Conservation (phyloP, 1,284 basidiomycete genomes). For the Hymenochaete sp. region DNA sequence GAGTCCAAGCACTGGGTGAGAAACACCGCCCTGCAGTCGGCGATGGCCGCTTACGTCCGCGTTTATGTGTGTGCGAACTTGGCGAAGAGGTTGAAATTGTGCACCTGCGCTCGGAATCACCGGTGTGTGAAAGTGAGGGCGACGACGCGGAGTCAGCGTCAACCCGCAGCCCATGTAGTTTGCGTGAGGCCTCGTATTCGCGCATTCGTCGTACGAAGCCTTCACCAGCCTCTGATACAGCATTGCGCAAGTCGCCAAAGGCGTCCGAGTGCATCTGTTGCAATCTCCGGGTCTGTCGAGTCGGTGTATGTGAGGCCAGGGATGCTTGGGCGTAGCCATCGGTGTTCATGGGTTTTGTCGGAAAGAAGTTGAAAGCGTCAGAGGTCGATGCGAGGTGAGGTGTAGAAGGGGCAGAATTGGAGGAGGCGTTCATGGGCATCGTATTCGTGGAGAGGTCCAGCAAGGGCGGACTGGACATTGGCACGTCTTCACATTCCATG, state of each 20-base stretch:
- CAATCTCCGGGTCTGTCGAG: too few species aligned
- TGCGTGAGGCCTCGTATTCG: constrained; percentile 50
- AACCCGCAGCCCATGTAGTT: constrained; percentile 17
- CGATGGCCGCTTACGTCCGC: constrained; percentile 16
- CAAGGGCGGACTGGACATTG: constrained; percentile 10
- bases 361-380: constrained; percentile 50
- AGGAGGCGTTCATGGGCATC: constrained; percentile 6
- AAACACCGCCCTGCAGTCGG: too few species aligned
- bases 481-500: constrained; percentile 14
- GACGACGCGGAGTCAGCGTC: not conserved
- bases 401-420: constrained; percentile 21
- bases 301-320: too few species aligned
- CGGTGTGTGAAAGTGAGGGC: not conserved
- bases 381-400: constrained; percentile 44
- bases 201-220: constrained; percentile 65
- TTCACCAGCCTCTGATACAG: constrained; percentile 52
- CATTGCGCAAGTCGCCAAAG: constrained; percentile 54
- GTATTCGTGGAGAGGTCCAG: constrained; percentile 4
- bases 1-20: too few species aligned
- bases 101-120: constrained; percentile 1
- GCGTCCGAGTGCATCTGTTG: constrained; percentile 47
- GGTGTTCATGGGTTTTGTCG: constrained; percentile 21
- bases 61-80: too few species aligned
- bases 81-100: too few species aligned
- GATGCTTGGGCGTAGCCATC: too few species aligned